Evolutionary conservation across 2,329 filamentous ascomycete species (phyloP).

Genomic region (Alternaria triticimaculans): DNA sequence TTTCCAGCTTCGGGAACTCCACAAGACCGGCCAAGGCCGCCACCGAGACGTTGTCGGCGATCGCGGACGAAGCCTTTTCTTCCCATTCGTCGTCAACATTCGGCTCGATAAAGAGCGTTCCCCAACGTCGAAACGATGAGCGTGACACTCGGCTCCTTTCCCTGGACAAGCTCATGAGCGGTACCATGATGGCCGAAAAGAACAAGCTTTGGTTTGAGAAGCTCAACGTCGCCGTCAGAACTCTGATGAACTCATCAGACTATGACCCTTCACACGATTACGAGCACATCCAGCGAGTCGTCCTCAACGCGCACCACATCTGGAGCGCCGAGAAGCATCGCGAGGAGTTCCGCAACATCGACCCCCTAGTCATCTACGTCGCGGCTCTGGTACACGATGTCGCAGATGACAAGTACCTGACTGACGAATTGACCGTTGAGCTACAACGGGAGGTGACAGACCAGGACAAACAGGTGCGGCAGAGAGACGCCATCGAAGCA

Average conservation of each 20-base stretch:
- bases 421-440: slow-evolving; percentile 2
- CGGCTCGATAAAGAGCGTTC: not conserved
- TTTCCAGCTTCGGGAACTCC: not conserved
- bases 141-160: slow-evolving; percentile 2
- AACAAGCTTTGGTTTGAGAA: slow-evolving; percentile 17
- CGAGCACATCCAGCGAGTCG: slow-evolving; percentile 78
- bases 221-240: slow-evolving; percentile 39
- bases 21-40: not conserved
- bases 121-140: not conserved
- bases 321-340: slow-evolving; percentile 57
- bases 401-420: slow-evolving; percentile 77
- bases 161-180: not conserved
- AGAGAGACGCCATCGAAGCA: slow-evolving; percentile 49
- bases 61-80: not conserved
- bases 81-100: not conserved
- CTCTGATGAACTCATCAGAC: slow-evolving; percentile 68
- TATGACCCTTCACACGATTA: slow-evolving; percentile 88
- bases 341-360: slow-evolving; percentile 40
- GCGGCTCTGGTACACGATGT: slow-evolving; percentile 73
- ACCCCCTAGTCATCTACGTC: slow-evolving; percentile 68
- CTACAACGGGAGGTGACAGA: not conserved
- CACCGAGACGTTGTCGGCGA: not conserved
- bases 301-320: slow-evolving; percentile 70
- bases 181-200: not conserved
- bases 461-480: slow-evolving; percentile 57